phyloP scores from a whole-genome alignment of 257 asterid genomes.

The Euphrasia confusa region DNA sequence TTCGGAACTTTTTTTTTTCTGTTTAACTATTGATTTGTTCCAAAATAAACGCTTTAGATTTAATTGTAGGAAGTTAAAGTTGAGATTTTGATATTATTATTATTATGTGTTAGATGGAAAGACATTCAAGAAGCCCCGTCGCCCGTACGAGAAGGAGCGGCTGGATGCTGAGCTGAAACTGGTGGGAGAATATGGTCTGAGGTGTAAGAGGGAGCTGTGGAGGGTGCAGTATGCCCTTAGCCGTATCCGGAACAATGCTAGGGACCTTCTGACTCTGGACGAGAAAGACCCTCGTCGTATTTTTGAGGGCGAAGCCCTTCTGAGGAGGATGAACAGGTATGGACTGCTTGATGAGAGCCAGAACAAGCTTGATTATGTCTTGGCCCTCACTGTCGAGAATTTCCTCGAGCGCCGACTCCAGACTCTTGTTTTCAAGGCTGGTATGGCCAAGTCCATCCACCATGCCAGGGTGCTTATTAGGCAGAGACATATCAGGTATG shows the following conservation, averaged over 20 bases:
- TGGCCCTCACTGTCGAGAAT: conserved; percentile 71
- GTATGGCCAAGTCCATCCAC: conserved; percentile 86
- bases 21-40: background rate
- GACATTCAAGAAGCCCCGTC: conserved; percentile 60
- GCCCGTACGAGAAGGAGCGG: conserved; percentile 63
- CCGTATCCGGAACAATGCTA: conserved; percentile 55
- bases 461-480: conserved; percentile 83
- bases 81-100: background rate
- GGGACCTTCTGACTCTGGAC: conserved; percentile 52
- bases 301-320: conserved; percentile 63
- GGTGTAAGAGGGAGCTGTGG: conserved; percentile 68
- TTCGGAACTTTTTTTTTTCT: background rate
- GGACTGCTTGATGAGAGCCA: conserved; percentile 59
- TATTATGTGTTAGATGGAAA: conserved; percentile 39
- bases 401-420: conserved; percentile 89
- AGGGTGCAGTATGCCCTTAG: conserved; percentile 65
- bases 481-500: conserved; percentile 83
- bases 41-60: background rate
- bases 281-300: conserved; percentile 65
- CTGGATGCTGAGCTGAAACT: conserved; percentile 62
- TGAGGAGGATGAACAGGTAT: conserved; percentile 60
- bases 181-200: conserved; percentile 57
- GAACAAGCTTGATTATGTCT: conserved; percentile 64
- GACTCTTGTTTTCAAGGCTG: conserved; percentile 80
- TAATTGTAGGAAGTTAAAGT: background rate